Conservation (phyloP, 257 asterid genomes). For the Datura wrightii region DNA sequence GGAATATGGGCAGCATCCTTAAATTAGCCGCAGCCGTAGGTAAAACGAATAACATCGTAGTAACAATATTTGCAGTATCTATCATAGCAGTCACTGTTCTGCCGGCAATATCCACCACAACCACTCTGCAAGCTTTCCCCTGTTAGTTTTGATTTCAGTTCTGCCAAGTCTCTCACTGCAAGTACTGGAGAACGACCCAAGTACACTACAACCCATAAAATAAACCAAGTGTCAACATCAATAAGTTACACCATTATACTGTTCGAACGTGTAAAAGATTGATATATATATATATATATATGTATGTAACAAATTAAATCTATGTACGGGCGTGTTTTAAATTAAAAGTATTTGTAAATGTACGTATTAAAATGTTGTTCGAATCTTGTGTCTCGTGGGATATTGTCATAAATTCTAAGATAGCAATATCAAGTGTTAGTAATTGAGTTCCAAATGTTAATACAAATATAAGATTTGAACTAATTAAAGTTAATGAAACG, state of each 20-base stretch:
- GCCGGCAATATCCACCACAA: not conserved
- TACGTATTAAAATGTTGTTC: not conserved
- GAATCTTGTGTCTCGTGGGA: not conserved
- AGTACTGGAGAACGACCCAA: not conserved
- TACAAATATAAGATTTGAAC: not conserved
- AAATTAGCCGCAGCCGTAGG: not conserved
- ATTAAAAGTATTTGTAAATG: not conserved
- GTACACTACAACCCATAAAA: not conserved
- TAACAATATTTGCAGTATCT: not conserved
- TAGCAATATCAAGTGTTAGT: not conserved
- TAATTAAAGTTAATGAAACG: too few relatives aligned
- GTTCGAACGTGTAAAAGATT: too few relatives aligned
- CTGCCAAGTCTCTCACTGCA: not conserved
- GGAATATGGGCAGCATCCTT: not conserved
- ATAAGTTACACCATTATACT: too few relatives aligned
- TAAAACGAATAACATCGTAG: not conserved
- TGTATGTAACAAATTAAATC: not conserved
- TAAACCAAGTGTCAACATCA: not conserved
- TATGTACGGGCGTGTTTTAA: too few relatives aligned
- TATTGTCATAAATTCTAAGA: not conserved
- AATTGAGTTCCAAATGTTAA: not conserved
- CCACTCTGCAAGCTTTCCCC: not conserved
- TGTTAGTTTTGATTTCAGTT: not conserved
- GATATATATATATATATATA: too few relatives aligned
- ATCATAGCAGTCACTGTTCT: not conserved